Conservation (phyloP, 2,329 filamentous ascomycete species). For the Didymella pomorum region DNA sequence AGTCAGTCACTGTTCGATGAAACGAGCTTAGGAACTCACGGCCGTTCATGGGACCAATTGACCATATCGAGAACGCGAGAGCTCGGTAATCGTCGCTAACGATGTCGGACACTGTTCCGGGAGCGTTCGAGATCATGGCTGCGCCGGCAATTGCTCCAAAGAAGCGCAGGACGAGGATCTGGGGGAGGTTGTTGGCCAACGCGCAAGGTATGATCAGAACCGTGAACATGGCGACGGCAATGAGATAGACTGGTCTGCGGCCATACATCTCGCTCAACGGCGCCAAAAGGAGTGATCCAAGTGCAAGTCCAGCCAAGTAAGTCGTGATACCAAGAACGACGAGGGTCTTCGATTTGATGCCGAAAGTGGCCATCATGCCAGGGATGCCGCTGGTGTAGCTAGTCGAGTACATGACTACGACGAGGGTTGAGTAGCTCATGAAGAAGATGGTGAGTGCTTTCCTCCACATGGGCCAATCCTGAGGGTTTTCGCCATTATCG, state of each 20-base stretch:
- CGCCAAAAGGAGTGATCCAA: conserved; percentile 75
- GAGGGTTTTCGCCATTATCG: conserved; percentile 66
- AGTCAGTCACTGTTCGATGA: no score
- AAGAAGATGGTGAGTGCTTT: conserved; percentile 63
- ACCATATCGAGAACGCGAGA: conserved; percentile 83
- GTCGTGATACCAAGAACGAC: conserved; percentile 79
- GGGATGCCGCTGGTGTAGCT: conserved; percentile 77
- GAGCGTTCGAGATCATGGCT: conserved; percentile 83
- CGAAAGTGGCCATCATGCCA: conserved; percentile 73
- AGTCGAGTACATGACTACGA: conserved; percentile 69
- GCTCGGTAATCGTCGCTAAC: conserved; percentile 81
- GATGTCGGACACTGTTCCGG: conserved; percentile 84
- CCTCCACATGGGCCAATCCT: conserved; percentile 70
- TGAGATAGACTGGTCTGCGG: conserved; percentile 71
- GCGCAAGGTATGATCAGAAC: conserved; percentile 76
- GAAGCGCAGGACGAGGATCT: conserved; percentile 76
- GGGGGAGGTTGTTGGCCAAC: conserved; percentile 70
- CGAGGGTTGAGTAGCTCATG: conserved; percentile 65
- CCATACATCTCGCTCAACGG: conserved; percentile 77
- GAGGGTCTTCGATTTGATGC: conserved; percentile 64
- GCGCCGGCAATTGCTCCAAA: conserved; percentile 77
- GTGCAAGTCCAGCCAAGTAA: conserved; percentile 77
- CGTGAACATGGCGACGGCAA: conserved; percentile 69
- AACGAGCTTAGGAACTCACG: no score
- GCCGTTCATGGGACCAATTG: conserved; percentile 59